Evolutionary conservation across 208 protist species (phyloP).

Genomic region (Acanthamoeba castellanii): DNA sequence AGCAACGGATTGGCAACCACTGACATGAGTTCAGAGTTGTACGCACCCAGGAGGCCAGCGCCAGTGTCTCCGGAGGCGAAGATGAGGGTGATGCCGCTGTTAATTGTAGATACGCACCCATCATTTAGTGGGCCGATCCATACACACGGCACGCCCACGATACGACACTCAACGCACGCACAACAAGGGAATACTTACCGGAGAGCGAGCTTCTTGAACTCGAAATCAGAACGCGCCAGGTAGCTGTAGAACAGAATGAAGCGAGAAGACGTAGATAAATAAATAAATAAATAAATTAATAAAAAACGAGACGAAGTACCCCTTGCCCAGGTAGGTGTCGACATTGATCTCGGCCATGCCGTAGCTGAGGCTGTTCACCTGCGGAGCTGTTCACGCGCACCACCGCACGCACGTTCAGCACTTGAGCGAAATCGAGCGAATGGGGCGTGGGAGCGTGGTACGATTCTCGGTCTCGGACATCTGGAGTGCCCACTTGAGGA

Average conservation of each 20-base stretch:
- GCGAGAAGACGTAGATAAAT: too few relatives aligned
- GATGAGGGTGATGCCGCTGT: conserved; percentile 76
- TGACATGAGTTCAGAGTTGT: neutral
- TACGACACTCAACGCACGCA: too few relatives aligned
- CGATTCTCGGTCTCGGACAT: conserved; percentile 46
- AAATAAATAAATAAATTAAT: too few relatives aligned
- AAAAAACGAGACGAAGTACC: conserved; percentile 23
- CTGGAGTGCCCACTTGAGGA: conserved; percentile 63
- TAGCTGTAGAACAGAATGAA: too few relatives aligned
- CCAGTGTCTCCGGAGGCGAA: conserved; percentile 79
- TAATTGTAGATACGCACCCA: neutral
- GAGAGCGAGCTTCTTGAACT: conserved; percentile 73
- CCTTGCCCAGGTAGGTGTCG: conserved; percentile 69
- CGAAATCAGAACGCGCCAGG: conserved; percentile 57
- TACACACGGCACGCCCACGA: too few relatives aligned
- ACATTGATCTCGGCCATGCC: conserved; percentile 78
- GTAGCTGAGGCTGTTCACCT: conserved; percentile 77
- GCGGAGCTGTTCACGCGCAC: neutral
- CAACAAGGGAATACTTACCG: neutral
- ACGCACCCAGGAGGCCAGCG: conserved; percentile 22
- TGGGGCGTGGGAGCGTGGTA: neutral
- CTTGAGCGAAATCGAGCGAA: neutral
- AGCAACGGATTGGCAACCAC: neutral
- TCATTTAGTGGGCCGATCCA: neutral
- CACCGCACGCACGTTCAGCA: neutral